Evolutionary conservation across 176 grass and related monocot genomes (phyloP), one percentile per base, ranked within the genome.

Genomic region (Juncus effusus): DNA sequence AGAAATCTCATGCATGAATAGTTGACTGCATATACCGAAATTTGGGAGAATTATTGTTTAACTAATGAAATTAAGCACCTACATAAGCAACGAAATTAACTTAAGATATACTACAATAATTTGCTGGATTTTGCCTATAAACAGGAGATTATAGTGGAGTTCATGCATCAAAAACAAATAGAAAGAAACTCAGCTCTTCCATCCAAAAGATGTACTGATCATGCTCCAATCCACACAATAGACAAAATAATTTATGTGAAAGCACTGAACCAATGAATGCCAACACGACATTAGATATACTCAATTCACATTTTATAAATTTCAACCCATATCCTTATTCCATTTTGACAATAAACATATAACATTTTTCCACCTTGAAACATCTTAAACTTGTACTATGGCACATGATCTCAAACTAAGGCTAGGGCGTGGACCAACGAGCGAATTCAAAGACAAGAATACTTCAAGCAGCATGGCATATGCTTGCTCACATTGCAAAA

Each of bases 251-350:
- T 72, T 40, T 35, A 58, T 59, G 13, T 28, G 28, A 13, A 59
- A 72, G 11, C 54, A 72, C 58, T 59, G 54, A 47, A 59, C 16
- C 13, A 72, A 59, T 4, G 39, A 35, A 51, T 54, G 13, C 38
- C 50, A 41, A 15, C 12, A 9, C 38, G 37, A 36, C 45, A 70
- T 55, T 56, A 58, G 7, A 57, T 57, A 40, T 16, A 11, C 3
- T 57, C 51, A 40, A 39, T 70, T 72, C 42, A 19, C 55, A 59
- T 42, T 59, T 10, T 72, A 44, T 72, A 59, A 12, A 72, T 72
- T 19, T 42, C 1, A 40, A 10, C 66, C 10, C 51, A 40, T 70
- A 40, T 70, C 51, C 12, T 41, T 41, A 45, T 47, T 72, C 38
- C 12, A 15, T 14, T 7, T 38, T 16, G 36, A 58, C 44, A 40